Base-by-base conservation (phyloP, 75 land plant genomes). In the Cunninghamia lanceolata region DNA sequence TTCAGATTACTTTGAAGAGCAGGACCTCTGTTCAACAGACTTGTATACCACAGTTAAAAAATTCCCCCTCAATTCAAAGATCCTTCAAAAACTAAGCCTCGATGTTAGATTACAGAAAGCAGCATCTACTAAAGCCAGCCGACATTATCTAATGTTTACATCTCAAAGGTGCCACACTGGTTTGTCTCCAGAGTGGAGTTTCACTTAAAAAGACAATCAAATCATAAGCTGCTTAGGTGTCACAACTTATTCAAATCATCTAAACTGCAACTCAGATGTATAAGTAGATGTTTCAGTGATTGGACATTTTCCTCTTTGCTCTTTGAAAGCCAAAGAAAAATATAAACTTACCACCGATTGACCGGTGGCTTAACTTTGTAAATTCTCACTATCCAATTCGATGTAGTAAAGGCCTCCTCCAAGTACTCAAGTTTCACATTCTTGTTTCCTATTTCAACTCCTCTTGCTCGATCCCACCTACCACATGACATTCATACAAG, bases 391-490 rank as follows among this genome's bases (percentile, higher is more conserved):
- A 98, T 98, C 99, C 99, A 98, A 86, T 98, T 98, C 38, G 99
- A 94, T 13, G 99, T 97, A 19, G 99, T 98, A 73, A 91, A 98
- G 40, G 99, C 99, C 91, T 98, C 99, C 88, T 98, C 99, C 88
- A 96, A 84, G 85, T 96, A 86, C 84, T 95, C 93, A 82, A 98
- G 96, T 79, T 95, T 95, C 30, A 98, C 80, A 84, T 96, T 93
- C 82, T 98, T 98, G 82, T 95, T 96, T 82, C 99, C 99, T 84
- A 98, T 98, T 89, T 96, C 99, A 87, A 94, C 97, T 32, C 99
- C 99, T 80, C 99, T 91, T 34, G 99, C 99, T 73, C 99, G 95
- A 91, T 98, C 99, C 90, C 90, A 98, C 89, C 99, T 98, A 91
- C 50, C 82, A 53, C 83, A 17, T n/a, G 53, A 86, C 36, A 73